Evolutionary conservation across 2,329 filamentous ascomycete genomes (phyloP).

Genomic region (Tolypocladium tundrense): DNA sequence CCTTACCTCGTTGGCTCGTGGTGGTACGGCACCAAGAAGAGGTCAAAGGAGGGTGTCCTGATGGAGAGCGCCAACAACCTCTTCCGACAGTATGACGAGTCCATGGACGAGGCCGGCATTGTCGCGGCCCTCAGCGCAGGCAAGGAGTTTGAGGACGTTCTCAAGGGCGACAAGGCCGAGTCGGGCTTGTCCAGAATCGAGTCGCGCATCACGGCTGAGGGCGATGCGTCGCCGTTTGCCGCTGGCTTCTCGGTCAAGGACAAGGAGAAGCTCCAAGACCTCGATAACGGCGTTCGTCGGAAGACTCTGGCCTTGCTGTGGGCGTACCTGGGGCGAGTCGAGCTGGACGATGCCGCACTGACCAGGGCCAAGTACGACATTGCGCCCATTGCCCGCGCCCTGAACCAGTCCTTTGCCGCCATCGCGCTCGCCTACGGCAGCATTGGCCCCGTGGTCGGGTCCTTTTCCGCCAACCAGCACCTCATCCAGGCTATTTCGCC

Average conservation of each 20-base stretch:
- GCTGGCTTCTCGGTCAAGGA: slow-evolving; percentile 61
- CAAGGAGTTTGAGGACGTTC: slow-evolving; percentile 69
- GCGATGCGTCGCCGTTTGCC: slow-evolving; percentile 39
- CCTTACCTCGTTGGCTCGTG: slow-evolving; percentile 92
- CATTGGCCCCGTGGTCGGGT: slow-evolving; percentile 69
- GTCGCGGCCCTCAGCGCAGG: slow-evolving; percentile 74
- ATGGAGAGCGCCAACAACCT: slow-evolving; percentile 90
- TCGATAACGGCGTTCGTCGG: slow-evolving; percentile 70
- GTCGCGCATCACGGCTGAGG: slow-evolving; percentile 60
- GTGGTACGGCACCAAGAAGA: slow-evolving; percentile 95
- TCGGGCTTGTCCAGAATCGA: slow-evolving; percentile 75
- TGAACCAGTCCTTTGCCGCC: slow-evolving; percentile 79
- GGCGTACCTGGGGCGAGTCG: slow-evolving; percentile 86
- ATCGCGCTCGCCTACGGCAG: slow-evolving; percentile 83
- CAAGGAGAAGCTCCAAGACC: slow-evolving; percentile 62
- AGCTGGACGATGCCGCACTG: slow-evolving; percentile 67
- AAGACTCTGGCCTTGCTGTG: slow-evolving; percentile 86
- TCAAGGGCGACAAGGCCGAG: slow-evolving; percentile 72
- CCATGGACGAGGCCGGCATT: slow-evolving; percentile 69
- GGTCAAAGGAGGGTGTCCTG: slow-evolving; percentile 87
- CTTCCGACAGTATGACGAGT: slow-evolving; percentile 85
- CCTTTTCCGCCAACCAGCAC: slow-evolving; percentile 74
- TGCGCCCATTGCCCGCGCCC: slow-evolving; percentile 71
- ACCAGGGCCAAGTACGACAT: slow-evolving; percentile 84
- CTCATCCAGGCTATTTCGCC: slow-evolving; percentile 85